Evolutionary conservation across 208 protist species (phyloP).

Genomic region (Crithidia bombi): DNA sequence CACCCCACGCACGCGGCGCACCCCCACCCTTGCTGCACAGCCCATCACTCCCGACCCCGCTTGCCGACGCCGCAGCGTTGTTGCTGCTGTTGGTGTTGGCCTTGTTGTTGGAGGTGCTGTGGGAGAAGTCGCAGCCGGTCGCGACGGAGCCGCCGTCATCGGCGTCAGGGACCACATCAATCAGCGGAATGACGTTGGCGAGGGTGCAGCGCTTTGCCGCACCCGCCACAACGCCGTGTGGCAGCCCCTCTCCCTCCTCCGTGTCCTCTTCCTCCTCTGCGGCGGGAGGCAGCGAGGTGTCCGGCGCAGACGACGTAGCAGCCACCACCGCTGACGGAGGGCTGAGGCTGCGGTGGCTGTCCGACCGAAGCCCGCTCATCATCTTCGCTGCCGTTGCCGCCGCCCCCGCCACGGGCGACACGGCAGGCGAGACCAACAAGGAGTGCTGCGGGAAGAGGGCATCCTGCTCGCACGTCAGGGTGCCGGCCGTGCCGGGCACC

Average conservation of each 20-base stretch:
- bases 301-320: neutral
- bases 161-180: conserved; percentile 3
- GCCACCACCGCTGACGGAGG: neutral
- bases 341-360: conserved; percentile 2
- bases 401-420: conserved; percentile 11
- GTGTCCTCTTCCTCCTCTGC: neutral
- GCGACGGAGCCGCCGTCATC: conserved; percentile 8
- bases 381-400: neutral
- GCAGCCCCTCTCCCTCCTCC: too few relatives aligned
- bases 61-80: neutral
- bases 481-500: conserved; percentile 11
- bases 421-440: conserved; percentile 7
- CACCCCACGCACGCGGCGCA: conserved; percentile 6
- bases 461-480: conserved; percentile 19
- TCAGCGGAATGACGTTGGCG: conserved; percentile 10
- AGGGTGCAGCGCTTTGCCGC: conserved; percentile 11
- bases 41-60: neutral
- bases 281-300: neutral
- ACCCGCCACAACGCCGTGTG: neutral
- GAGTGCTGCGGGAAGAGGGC: conserved; percentile 19
- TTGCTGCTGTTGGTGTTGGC: neutral
- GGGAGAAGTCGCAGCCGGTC: neutral
- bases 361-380: neutral
- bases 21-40: neutral
- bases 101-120: neutral